phyloP scores from a whole-genome alignment of 495 filamentous ascomycete species.

The Tuber aestivum region DNA sequence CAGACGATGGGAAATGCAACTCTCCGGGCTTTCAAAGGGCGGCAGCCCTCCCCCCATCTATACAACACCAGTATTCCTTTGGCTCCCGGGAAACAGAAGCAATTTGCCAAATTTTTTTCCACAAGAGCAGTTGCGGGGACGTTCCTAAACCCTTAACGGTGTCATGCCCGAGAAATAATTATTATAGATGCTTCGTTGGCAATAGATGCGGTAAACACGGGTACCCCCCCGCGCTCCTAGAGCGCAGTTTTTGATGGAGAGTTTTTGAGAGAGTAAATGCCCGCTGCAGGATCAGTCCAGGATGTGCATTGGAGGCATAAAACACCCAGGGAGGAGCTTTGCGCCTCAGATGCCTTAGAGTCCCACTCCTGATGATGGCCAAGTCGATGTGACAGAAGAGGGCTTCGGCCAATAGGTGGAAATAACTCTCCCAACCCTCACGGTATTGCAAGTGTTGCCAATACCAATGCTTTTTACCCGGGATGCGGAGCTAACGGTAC shows the following conservation, averaged over 20 bases:
- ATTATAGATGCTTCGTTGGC: slow-evolving; percentile 47
- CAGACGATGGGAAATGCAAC: neutral
- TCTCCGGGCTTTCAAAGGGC: slow-evolving; percentile 46
- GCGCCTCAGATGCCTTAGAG: slow-evolving; percentile 46
- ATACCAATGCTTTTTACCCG: slow-evolving; percentile 45
- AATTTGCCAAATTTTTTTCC: slow-evolving; percentile 45
- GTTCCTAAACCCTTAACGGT: slow-evolving; percentile 40
- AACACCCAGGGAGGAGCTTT: slow-evolving; percentile 52
- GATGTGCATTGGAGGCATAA: slow-evolving; percentile 47
- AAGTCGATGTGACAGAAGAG: slow-evolving; percentile 45
- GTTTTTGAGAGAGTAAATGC: slow-evolving; percentile 46
- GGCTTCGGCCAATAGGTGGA: slow-evolving; percentile 47
- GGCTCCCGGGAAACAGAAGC: slow-evolving; percentile 46
- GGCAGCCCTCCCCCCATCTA: slow-evolving; percentile 49
- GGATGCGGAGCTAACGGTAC: slow-evolving; percentile 45
- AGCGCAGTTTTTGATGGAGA: slow-evolving; percentile 50
- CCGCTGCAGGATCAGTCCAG: slow-evolving; percentile 43
- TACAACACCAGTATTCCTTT: slow-evolving; percentile 51
- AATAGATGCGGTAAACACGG: slow-evolving; percentile 44
- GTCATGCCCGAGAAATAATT: slow-evolving; percentile 47
- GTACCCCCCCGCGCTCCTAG: slow-evolving; percentile 50
- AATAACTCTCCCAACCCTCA: slow-evolving; percentile 47
- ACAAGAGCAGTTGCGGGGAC: slow-evolving; percentile 44
- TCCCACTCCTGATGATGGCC: slow-evolving; percentile 16
- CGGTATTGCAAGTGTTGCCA: slow-evolving; percentile 36